phyloP scores from a whole-genome alignment of 73 alveolate genomes.

The Tetrahymena malaccensis region DNA sequence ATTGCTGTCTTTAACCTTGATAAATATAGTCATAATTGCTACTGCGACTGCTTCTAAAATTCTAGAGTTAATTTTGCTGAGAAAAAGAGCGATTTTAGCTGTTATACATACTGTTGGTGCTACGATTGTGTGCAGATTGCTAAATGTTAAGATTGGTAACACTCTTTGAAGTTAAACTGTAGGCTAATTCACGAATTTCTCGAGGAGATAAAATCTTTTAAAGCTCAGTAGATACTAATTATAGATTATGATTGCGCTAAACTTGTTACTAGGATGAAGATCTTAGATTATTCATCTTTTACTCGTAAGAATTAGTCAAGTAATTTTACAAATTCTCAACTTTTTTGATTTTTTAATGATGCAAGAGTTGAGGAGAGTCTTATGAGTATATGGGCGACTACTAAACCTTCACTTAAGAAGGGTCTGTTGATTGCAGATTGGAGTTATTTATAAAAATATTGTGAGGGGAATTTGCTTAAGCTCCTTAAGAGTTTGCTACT shows the following conservation, averaged over 20 bases:
- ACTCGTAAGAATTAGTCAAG: background rate
- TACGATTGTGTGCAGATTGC: background rate
- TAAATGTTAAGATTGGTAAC: background rate
- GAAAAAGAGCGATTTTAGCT: background rate
- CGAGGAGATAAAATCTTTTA: background rate
- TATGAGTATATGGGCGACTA: background rate
- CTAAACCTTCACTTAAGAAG: background rate
- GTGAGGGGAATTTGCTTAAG: background rate
- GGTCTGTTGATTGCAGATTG: background rate
- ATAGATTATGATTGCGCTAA: background rate
- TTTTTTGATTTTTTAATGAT: background rate
- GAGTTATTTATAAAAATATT: background rate
- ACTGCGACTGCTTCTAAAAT: background rate
- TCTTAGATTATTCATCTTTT: background rate
- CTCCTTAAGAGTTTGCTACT: background rate
- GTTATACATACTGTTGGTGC: background rate
- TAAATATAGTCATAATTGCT: background rate
- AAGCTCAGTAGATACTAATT: background rate
- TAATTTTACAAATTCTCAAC: background rate
- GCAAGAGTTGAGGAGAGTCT: background rate
- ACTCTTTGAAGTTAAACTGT: background rate
- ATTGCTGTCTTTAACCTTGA: background rate
- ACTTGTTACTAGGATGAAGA: background rate
- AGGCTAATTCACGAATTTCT: background rate
- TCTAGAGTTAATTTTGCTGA: background rate